phyloP scores from a whole-genome alignment of 1,139 yeast genomes.

The Hyphopichia wangnamkhiaoensis region DNA sequence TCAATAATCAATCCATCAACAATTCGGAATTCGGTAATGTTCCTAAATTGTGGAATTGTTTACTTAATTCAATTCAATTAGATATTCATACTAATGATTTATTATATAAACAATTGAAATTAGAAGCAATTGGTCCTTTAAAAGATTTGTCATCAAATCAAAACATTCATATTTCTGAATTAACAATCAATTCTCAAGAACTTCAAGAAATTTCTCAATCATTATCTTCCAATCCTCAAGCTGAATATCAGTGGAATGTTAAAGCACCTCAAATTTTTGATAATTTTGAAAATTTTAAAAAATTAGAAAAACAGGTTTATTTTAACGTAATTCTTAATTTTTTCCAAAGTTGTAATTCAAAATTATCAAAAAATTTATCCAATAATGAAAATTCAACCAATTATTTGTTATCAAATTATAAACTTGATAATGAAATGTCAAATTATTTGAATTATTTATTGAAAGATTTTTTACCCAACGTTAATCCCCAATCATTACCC shows the following conservation, averaged over 20 bases:
- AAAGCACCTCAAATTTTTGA: constrained; percentile 80
- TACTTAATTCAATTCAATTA: constrained; percentile 51
- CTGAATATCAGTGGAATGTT: constrained; percentile 64
- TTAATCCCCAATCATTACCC: constrained; percentile 2
- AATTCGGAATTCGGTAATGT: constrained; percentile 55
- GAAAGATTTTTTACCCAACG: constrained; percentile 19
- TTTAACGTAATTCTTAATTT: constrained; percentile 70
- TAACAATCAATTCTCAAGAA: constrained; percentile 43
- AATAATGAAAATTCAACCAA: constrained; percentile 69
- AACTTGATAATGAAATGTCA: constrained; percentile 41
- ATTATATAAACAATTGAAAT: constrained; percentile 51
- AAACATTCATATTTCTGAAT: constrained; percentile 51
- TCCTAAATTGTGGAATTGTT: constrained; percentile 58
- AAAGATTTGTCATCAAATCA: constrained; percentile 51
- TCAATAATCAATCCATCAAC: constrained; percentile 17
- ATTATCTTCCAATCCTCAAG: constrained; percentile 23
- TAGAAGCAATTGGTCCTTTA: constrained; percentile 59
- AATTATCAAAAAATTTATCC: constrained; percentile 44
- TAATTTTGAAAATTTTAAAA: constrained; percentile 75
- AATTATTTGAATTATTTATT: constrained; percentile 38
- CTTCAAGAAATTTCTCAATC: constrained; percentile 34
- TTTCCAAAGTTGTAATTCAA: constrained; percentile 61
- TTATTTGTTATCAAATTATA: constrained; percentile 52
- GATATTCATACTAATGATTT: constrained; percentile 56
- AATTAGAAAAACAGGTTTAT: constrained; percentile 61